A percentile compares a stretch with the other conserved stretches of the same genome.
These are phyloP conservation scores for Dorcoceras hygrometricum DNA, from an alignment of 257 asterid species.

Conservation along the genomic window DNA sequence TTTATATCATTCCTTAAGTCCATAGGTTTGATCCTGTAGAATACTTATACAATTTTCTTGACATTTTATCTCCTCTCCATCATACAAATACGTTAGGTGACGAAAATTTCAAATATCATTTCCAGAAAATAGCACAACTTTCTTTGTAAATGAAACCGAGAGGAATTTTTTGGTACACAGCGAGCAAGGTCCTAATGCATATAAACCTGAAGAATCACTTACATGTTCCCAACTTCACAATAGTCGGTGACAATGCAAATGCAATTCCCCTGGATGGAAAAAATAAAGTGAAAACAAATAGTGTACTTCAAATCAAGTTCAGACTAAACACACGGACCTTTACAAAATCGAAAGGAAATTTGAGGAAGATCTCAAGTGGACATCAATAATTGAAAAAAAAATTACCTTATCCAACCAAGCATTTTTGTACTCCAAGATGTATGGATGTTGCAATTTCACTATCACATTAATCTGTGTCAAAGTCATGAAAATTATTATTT, in stretches of 20 bases:
- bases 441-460: slow-evolving; percentile 71
- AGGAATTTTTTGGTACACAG: slow-evolving; percentile 1
- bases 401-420: slow-evolving; percentile 94
- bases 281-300: slow-evolving; percentile 15
- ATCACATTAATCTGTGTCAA: slow-evolving; percentile 67
- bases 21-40: too few species aligned
- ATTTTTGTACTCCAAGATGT: slow-evolving; percentile 78
- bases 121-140: slow-evolving; percentile 2
- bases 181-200: slow-evolving; percentile 5
- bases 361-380: slow-evolving; percentile 12
- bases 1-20: too few species aligned
- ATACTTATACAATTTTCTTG: background rate
- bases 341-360: slow-evolving; percentile 4
- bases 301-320: slow-evolving; percentile 22
- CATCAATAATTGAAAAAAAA: slow-evolving; percentile 5
- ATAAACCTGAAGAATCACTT: slow-evolving; percentile 26
- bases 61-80: background rate
- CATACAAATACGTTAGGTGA: background rate
- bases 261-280: slow-evolving; percentile 45
- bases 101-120: background rate
- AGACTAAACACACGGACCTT: slow-evolving; percentile 4
- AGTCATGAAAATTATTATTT: slow-evolving; percentile 7
- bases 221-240: slow-evolving; percentile 93
- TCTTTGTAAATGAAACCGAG: background rate
- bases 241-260: slow-evolving; percentile 78